Percentiles rank a stretch among this genome's conserved stretches.
Evolutionary conservation across 257 asterid species (phyloP).

Genomic region (Leptodermis oblonga): DNA sequence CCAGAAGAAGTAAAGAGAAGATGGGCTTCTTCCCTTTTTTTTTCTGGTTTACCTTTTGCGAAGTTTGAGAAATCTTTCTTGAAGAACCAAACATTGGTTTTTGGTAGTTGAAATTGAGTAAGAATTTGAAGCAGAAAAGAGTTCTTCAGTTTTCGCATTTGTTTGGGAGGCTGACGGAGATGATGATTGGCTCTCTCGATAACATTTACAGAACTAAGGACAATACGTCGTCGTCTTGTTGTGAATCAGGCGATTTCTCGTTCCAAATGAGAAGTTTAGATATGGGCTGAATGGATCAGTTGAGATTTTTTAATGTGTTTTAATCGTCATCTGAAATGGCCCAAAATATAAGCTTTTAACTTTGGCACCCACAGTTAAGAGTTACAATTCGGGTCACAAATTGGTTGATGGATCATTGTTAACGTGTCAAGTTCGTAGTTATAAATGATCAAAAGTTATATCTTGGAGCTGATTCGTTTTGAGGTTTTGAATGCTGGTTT

Average conservation of each 20-base stretch:
- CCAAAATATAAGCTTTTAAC: no score
- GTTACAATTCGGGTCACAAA: no score
- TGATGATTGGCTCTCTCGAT: not conserved
- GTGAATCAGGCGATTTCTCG: no score
- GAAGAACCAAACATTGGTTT: constrained; percentile 36
- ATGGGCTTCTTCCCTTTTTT: not conserved
- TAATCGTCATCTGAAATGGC: not conserved
- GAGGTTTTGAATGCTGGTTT: no score
- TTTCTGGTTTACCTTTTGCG: constrained; percentile 49
- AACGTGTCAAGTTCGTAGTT: no score
- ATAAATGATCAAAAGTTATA: no score
- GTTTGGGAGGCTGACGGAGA: no score
- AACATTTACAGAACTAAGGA: not conserved
- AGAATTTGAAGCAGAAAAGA: not conserved
- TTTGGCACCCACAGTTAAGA: no score
- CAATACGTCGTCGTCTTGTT: not conserved
- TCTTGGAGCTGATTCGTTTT: no score
- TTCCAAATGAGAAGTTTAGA: not conserved
- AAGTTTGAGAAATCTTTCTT: constrained; percentile 36
- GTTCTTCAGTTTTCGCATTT: not conserved
- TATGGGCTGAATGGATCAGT: not conserved
- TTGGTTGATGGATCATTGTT: no score
- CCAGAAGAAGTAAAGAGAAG: not conserved
- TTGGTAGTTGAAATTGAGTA: not conserved
- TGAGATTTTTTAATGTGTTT: not conserved